A percentile compares a stretch with the other conserved stretches of the same genome.
Conservation (phyloP, 1,284 basidiomycete species). For the Ceratobasidium sp. region DNA sequence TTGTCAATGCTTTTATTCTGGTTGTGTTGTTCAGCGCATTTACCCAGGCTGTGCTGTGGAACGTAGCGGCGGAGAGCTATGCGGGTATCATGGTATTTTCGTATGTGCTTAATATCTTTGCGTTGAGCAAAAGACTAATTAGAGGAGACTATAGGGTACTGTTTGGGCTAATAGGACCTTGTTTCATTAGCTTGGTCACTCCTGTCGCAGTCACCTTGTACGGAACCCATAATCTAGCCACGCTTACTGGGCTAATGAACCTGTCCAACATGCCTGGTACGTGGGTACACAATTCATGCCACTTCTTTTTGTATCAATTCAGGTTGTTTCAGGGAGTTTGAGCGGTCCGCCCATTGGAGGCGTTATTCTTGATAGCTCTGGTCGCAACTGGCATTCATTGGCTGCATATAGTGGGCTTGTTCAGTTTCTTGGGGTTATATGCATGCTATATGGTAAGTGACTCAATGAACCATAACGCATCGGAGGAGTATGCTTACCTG, state of each 20-base stretch:
- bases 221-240: slow-evolving; percentile 51
- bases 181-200: slow-evolving; percentile 52
- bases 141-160: neutral
- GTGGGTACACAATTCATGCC: neutral
- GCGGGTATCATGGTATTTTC: slow-evolving; percentile 51
- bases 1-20: slow-evolving; percentile 52
- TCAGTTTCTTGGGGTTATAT: slow-evolving; percentile 45
- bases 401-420: slow-evolving; percentile 39
- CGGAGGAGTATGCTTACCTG: slow-evolving; percentile 48
- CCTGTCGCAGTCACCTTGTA: slow-evolving; percentile 52
- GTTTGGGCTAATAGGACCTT: slow-evolving; percentile 50
- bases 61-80: slow-evolving; percentile 51
- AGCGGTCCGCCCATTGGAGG: slow-evolving; percentile 51
- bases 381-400: slow-evolving; percentile 50
- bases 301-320: neutral
- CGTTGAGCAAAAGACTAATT: neutral
- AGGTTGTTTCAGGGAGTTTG: slow-evolving; percentile 46
- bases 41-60: slow-evolving; percentile 52
- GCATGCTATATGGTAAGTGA: slow-evolving; percentile 47
- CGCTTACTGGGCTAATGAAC: slow-evolving; percentile 50
- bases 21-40: slow-evolving; percentile 51
- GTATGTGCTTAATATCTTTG: slow-evolving; percentile 24
- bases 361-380: slow-evolving; percentile 50
- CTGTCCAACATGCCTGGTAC: slow-evolving; percentile 51
- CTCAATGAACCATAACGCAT: neutral